Conservation (phyloP, 441 rosid genomes). For the Erysimum pusillum region DNA sequence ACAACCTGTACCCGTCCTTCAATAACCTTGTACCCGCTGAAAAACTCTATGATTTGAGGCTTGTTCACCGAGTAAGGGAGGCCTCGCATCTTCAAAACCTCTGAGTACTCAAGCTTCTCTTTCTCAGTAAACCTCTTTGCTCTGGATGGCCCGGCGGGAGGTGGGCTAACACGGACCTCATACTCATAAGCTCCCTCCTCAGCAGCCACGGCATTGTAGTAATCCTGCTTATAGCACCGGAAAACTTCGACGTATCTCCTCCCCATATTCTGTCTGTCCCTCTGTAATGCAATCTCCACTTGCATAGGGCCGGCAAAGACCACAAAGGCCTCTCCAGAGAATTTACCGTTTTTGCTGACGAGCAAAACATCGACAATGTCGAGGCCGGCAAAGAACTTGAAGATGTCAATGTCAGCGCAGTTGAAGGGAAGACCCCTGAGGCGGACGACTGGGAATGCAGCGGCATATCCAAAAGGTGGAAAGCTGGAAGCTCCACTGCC, state of each 20-base stretch:
- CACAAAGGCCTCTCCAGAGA: slow-evolving; percentile 90
- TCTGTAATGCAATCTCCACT: slow-evolving; percentile 85
- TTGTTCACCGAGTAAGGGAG: slow-evolving; percentile 84
- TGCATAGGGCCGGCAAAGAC: slow-evolving; percentile 80
- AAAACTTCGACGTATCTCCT: slow-evolving; percentile 89
- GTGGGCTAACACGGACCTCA: slow-evolving; percentile 73
- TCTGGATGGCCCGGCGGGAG: slow-evolving; percentile 52
- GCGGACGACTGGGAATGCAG: slow-evolving; percentile 88
- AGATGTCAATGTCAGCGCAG: slow-evolving; percentile 87
- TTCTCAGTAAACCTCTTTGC: slow-evolving; percentile 69
- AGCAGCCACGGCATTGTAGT: slow-evolving; percentile 85
- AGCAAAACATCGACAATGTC: slow-evolving; percentile 89
- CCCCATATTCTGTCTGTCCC: slow-evolving; percentile 89
- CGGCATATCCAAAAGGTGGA: slow-evolving; percentile 66
- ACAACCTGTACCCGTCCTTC: slow-evolving; percentile 78
- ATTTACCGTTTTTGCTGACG: slow-evolving; percentile 77
- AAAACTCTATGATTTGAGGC: slow-evolving; percentile 72
- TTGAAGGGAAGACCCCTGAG: slow-evolving; percentile 93
- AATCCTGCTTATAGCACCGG: slow-evolving; percentile 82
- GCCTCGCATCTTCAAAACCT: slow-evolving; percentile 86
- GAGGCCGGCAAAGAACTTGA: slow-evolving; percentile 91
- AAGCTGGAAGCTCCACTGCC: slow-evolving; percentile 68
- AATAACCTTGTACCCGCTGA: slow-evolving; percentile 64
- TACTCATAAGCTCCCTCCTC: slow-evolving; percentile 81
- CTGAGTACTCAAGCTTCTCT: slow-evolving; percentile 77